Percentiles rank a stretch among this genome's conserved stretches.
Conservation (phyloP, 139 green algal species). For the Chlorella sp. region DNA sequence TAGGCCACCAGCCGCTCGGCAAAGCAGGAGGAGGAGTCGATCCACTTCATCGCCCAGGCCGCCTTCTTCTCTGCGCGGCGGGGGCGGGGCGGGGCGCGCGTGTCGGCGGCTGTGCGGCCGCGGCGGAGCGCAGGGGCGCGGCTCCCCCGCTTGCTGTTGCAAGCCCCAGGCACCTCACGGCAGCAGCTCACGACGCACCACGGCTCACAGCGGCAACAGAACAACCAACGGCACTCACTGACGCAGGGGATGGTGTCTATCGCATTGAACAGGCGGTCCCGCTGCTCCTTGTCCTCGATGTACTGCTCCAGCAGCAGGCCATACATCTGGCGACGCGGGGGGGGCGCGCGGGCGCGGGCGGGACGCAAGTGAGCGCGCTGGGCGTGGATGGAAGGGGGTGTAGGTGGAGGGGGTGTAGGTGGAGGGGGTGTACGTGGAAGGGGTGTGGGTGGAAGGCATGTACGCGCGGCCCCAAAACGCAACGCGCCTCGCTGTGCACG, state of each 20-base stretch:
- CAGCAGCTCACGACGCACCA: too few species aligned
- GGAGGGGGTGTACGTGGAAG: too few species aligned
- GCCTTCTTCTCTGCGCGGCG: constrained; percentile 77
- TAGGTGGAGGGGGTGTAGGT: too few species aligned
- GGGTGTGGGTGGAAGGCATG: too few species aligned
- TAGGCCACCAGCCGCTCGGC: constrained; percentile 74
- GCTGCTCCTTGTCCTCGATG: constrained; percentile 56
- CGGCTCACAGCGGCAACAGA: too few species aligned
- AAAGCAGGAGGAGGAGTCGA: constrained; percentile 65
- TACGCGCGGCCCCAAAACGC: too few species aligned
- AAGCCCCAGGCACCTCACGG: not conserved
- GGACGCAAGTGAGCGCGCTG: too few species aligned
- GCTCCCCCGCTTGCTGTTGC: too few species aligned
- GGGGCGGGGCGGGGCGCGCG: not conserved
- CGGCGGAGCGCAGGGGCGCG: not conserved
- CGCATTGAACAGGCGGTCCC: constrained; percentile 59
- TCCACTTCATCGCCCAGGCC: constrained; percentile 97
- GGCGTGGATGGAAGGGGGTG: too few species aligned
- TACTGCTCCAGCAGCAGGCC: constrained; percentile 74
- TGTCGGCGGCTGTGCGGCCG: not conserved
- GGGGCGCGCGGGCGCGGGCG: too few species aligned
- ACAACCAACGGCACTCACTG: not conserved
- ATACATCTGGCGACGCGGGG: too few species aligned
- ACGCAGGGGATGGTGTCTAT: constrained; percentile 69
- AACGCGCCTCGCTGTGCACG: constrained; percentile 83